Percentiles rank a stretch among this genome's conserved stretches.
phyloP scores from a whole-genome alignment of 305 asterid genomes.

The Fraxinus sp. region DNA sequence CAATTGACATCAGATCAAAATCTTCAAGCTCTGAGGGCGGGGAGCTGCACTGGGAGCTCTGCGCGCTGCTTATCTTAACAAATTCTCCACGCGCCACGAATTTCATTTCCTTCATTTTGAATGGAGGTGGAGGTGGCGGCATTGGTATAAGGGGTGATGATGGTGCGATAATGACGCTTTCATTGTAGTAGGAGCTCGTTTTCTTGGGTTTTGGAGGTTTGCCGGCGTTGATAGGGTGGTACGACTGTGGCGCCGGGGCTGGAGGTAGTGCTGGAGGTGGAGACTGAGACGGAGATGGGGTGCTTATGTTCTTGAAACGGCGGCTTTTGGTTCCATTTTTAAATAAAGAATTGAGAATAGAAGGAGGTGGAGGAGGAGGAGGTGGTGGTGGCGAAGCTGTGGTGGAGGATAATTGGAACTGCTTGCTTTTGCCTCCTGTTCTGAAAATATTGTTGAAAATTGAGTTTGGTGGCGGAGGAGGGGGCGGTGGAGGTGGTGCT shows the following conservation, averaged over 20 bases:
- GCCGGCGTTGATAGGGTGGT: conserved; percentile 25
- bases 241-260: conserved; percentile 19
- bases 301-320: conserved; percentile 37
- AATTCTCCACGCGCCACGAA: conserved; percentile 60
- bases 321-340: conserved; percentile 62
- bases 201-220: conserved; percentile 70
- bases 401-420: conserved; percentile 40
- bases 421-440: conserved; percentile 54
- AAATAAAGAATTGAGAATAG: conserved; percentile 55
- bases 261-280: conserved; percentile 39
- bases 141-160: conserved; percentile 64
- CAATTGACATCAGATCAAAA: conserved; percentile 44
- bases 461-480: conserved; percentile 63
- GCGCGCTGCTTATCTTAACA: conserved; percentile 51
- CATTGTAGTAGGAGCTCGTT: conserved; percentile 33
- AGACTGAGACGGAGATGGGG: conserved; percentile 21
- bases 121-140: conserved; percentile 75
- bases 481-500: conserved; percentile 58
- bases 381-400: conserved; percentile 38
- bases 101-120: conserved; percentile 50
- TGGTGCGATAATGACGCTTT: conserved; percentile 41
- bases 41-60: conserved; percentile 67
- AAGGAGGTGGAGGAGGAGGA: conserved; percentile 58
- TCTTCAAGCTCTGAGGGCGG: conserved; percentile 78
- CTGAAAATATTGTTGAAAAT: conserved; percentile 32